Evolutionary conservation across 805 yeast genomes (phyloP), one percentile per base, ranked within the genome.

Genomic region (Cyberlindnera euphorbiae): DNA sequence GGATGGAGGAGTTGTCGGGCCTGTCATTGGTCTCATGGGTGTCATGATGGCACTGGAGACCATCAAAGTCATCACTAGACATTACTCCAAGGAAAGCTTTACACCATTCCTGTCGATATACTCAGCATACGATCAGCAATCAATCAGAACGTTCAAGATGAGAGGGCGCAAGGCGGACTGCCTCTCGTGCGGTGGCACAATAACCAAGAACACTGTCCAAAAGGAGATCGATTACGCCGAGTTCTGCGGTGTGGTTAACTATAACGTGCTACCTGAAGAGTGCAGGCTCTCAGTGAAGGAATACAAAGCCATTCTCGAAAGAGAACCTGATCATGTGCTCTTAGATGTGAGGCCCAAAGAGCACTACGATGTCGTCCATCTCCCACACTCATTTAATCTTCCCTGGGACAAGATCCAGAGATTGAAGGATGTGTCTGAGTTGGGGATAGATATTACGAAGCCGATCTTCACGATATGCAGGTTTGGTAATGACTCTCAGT

Each of bases 1-100:
- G 11, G 97, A 88, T 59, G 95, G 95, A 3, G 97, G 97, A 5
- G 94, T 90, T 1, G 59, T 93, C 17, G 98, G 98, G 0, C 95
- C 97, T 0, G 93, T 89, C n/a, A 94, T 93, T 37, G 99, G 98
- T 0, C 50, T 87, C 1, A 76, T 90, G 55, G 99, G 98, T 8
- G 67, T 78, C 0, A 69, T 84, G 68, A 90, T 93, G 83, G 95
- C 96, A 0, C 61, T 82, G 15, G 98, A 93, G 52, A 70, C 95
- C 0, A 69, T 94, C 17, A 89, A 90, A 55, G 66, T 90, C 7
- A 51, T 86, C 3, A 66, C 81, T 3, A 79, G 71, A 0, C 64
- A 60, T 25, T 83, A 85, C 48, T 59, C 65, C 0, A 26, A 37
- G 2, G 71, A 69, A 0, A 68, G 62, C 31, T 85, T 84, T 58